Percentiles rank a stretch among this genome's conserved stretches.
Evolutionary conservation across 1,139 yeast genomes (phyloP).

Genomic region (Scheffersomyces lignicola): DNA sequence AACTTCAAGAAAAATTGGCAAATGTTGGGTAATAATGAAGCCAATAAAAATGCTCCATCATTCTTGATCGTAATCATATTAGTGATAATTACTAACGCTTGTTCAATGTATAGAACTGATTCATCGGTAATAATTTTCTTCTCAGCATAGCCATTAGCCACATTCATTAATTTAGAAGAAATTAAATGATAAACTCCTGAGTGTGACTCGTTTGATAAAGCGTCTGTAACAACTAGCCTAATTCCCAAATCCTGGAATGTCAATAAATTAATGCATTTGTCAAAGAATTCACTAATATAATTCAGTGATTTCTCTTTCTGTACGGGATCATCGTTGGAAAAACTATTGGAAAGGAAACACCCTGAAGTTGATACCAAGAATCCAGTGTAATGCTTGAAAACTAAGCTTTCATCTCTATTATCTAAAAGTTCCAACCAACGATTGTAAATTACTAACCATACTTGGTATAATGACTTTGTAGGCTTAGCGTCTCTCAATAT

Average conservation of each 20-base stretch:
- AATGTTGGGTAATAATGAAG: conserved; percentile 34
- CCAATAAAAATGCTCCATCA: conserved; percentile 40
- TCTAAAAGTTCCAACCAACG: conserved; percentile 48
- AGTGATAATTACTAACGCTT: conserved; percentile 37
- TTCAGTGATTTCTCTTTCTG: conserved; percentile 25
- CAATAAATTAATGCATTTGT: conserved; percentile 49
- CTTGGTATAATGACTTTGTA: conserved; percentile 57
- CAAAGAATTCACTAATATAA: conserved; percentile 46
- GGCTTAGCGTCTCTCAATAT: conserved; percentile 60
- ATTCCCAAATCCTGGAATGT: conserved; percentile 53
- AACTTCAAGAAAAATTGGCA: conserved; percentile 32
- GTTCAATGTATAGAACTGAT: conserved; percentile 39
- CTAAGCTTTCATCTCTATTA: conserved; percentile 34
- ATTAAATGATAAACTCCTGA: conserved; percentile 42
- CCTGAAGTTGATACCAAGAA: conserved; percentile 62
- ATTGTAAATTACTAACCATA: conserved; percentile 61
- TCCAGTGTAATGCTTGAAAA: conserved; percentile 63
- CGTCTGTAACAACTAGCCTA: conserved; percentile 45
- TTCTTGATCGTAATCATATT: conserved; percentile 36
- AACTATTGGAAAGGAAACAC: conserved; percentile 40
- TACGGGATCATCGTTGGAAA: conserved; percentile 24
- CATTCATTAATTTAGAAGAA: conserved; percentile 30
- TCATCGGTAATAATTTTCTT: conserved; percentile 28
- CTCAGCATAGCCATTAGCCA: conserved; percentile 27
- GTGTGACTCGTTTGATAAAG: conserved; percentile 48